Conservation (phyloP, 768 basidiomycete genomes). For the Tephrocybe sp. region DNA sequence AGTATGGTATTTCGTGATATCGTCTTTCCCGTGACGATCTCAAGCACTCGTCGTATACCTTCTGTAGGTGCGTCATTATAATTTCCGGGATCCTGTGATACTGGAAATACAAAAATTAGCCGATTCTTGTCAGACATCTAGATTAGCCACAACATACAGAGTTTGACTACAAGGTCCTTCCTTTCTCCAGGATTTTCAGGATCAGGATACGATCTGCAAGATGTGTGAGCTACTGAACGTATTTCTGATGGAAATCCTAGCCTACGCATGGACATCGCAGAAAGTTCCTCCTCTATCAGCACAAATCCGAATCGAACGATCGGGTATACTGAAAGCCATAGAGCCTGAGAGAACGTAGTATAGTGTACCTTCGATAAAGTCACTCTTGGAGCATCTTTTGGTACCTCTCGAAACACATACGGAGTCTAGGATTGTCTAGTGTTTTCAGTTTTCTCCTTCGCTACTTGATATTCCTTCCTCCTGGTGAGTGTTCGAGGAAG, state of each 20-base stretch:
- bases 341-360: not conserved
- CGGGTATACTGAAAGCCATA: constrained; percentile 41
- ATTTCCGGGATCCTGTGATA: constrained; percentile 85
- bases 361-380: not conserved
- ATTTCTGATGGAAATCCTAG: constrained; percentile 11
- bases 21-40: constrained; percentile 64
- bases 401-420: constrained; percentile 14
- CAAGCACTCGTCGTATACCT: constrained; percentile 84
- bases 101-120: constrained; percentile 31
- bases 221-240: not conserved
- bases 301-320: constrained; percentile 80
- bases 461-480: not conserved
- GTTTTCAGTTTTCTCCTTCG: not conserved
- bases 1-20: constrained; percentile 68
- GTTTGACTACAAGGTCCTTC: constrained; percentile 87
- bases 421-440: not conserved
- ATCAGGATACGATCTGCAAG: constrained; percentile 70
- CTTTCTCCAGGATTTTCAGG: constrained; percentile 55
- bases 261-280: constrained; percentile 84
- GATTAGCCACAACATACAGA: constrained; percentile 49
- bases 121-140: not conserved
- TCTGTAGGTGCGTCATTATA: constrained; percentile 94
- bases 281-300: constrained; percentile 92
- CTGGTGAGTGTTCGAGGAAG: too few species aligned
- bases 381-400: constrained; percentile 6